Evolutionary conservation across 2,329 filamentous ascomycete species (phyloP), one percentile per base, ranked within the genome.

Genomic region (Dactylellina haptotyla): DNA sequence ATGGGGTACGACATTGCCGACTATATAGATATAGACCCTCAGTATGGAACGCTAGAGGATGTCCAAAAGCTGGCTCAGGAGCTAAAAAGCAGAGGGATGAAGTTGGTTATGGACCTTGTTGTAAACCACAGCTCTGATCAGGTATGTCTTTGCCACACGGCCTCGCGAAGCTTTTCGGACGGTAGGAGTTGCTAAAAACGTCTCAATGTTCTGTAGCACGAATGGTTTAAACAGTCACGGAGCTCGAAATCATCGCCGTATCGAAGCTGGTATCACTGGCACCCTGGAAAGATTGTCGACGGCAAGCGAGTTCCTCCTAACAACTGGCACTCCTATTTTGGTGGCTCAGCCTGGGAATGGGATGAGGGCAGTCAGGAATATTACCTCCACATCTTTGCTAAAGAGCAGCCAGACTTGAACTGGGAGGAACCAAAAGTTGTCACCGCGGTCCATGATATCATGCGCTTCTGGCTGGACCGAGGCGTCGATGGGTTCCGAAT

Each of bases 361-460:
- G 84, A 85, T 69, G 83, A 84, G 76, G 73, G 79, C 10, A 85
- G 84, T 0, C 80, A 80, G 9, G 83, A 85, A 75, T 85, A 85
- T 78, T 86, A 86, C 66, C 80, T 87, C 0, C 84, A 85, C 74
- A 84, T 95, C 9, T 96, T 92, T 79, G 87, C 89, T 4, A 85
- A 85, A 3, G 87, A 91, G 75, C 91, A 94, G 79, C 91, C 92
- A 0, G 92, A 95, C 77, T 84, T 95, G n/a, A 95, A 95, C 81
- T 95, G 91, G 90, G 90, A 93, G 78, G 90, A 89, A 66, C 83
- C 84, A 0, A 86, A 85, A 8, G 86, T 90, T 0, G 85, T 90
- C 14, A 82, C 86, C 48, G 91, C 90, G 1, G 87, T 93, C 4
- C 90, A 92, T 79, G 84, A 89, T 32, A 85, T 89, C 3, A 90